phyloP scores from a whole-genome alignment of 768 basidiomycete species.

The Russula lepida region DNA sequence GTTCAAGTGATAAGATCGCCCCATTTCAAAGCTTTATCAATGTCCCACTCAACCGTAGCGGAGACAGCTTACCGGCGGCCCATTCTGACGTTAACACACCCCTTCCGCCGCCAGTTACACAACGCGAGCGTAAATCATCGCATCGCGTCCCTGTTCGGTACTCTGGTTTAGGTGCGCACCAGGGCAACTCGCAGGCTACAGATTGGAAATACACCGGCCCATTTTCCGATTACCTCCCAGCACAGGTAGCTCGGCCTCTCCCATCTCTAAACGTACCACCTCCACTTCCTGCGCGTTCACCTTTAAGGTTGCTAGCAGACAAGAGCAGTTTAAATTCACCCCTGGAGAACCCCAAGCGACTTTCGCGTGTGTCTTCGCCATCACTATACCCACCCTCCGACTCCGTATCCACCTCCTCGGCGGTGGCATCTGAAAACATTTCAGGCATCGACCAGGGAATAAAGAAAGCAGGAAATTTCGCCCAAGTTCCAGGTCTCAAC shows the following conservation, averaged over 20 bases:
- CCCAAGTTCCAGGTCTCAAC: not conserved
- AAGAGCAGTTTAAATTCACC: not conserved
- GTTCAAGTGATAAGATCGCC: not conserved
- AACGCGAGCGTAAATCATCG: not conserved
- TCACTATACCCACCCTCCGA: conserved; percentile 23
- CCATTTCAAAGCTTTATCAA: not conserved
- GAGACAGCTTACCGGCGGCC: not conserved
- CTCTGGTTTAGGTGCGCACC: not conserved
- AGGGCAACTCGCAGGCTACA: not conserved
- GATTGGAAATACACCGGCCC: conserved; percentile 15
- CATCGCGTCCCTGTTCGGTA: conserved; percentile 12
- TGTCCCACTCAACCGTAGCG: not conserved
- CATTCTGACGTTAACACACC: not conserved
- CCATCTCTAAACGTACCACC: conserved; percentile 24
- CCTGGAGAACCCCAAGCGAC: not conserved
- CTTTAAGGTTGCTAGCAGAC: conserved; percentile 1
- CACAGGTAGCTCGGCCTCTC: conserved; percentile 1
- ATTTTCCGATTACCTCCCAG: conserved; percentile 18
- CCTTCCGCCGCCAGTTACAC: not conserved
- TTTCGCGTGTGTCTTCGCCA: conserved; percentile 19
- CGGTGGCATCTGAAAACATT: not conserved
- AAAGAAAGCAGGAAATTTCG: not conserved
- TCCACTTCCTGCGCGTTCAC: conserved; percentile 21
- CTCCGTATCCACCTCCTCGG: not conserved
- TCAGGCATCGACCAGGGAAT: not conserved